A percentile compares a stretch with the other conserved stretches of the same genome.
phyloP scores from a whole-genome alignment of 2,329 filamentous ascomycete species.

The Microcera coccophila region DNA sequence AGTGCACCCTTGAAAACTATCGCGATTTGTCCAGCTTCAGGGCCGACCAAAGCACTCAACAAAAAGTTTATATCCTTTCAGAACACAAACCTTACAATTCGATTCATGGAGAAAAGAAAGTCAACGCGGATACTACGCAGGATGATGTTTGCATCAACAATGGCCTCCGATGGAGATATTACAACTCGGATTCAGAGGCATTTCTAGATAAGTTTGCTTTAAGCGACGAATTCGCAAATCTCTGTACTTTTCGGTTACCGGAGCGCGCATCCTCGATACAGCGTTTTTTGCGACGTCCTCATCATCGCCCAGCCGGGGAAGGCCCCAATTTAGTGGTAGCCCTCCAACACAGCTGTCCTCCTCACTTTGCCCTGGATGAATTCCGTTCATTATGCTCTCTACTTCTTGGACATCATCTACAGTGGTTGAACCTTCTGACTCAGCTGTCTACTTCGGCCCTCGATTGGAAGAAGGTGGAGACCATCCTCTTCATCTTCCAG shows the following conservation, averaged over 20 bases:
- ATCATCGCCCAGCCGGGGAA: conserved; percentile 3
- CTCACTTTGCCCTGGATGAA: conserved; percentile 47
- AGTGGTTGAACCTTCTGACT: conserved; percentile 20
- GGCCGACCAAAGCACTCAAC: neutral
- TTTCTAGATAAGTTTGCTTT: conserved; percentile 2
- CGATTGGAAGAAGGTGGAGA: conserved; percentile 24
- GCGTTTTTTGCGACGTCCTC: conserved; percentile 12
- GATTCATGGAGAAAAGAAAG: conserved; percentile 9
- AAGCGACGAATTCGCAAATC: neutral
- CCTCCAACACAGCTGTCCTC: conserved; percentile 44
- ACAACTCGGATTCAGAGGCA: neutral
- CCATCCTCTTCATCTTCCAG: conserved; percentile 17
- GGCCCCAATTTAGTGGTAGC: conserved; percentile 52
- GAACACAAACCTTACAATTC: conserved; percentile 14
- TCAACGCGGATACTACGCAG: neutral
- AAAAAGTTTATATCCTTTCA: conserved; percentile 18
- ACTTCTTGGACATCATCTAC: conserved; percentile 12
- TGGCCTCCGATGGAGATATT: conserved; percentile 20
- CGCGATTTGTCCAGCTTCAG: conserved; percentile 4
- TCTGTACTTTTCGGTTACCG: conserved; percentile 17
- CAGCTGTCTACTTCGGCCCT: conserved; percentile 20
- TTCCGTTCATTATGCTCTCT: conserved; percentile 39
- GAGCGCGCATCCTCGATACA: conserved; percentile 6
- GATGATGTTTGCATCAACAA: conserved; percentile 22
- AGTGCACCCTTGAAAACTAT: conserved; percentile 10